A percentile compares a stretch with the other conserved stretches of the same genome.
Conservation (phyloP, 208 protist species). For the Trichomonas tenax region DNA sequence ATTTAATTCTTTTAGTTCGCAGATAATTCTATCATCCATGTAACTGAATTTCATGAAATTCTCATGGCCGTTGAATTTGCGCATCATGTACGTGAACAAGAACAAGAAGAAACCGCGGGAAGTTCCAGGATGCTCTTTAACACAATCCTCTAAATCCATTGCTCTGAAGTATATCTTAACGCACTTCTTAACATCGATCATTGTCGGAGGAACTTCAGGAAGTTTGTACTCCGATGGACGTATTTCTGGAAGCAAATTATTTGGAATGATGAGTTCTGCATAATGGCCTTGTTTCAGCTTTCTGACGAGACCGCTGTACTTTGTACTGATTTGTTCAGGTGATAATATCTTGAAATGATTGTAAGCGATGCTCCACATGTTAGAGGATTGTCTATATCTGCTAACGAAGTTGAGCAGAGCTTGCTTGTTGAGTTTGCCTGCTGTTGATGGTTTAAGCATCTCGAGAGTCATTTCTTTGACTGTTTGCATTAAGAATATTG, state of each 20-base stretch:
- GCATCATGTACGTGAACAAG: background rate
- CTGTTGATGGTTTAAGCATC: too few species aligned
- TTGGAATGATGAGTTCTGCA: background rate
- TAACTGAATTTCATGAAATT: background rate
- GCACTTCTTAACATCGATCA: background rate
- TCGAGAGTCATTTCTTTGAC: too few species aligned
- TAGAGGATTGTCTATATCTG: background rate
- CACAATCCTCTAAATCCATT: background rate
- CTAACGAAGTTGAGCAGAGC: background rate
- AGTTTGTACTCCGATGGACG: background rate
- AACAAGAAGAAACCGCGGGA: background rate
- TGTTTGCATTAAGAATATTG: background rate
- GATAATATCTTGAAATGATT: background rate
- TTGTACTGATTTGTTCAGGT: background rate
- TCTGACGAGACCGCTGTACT: too few species aligned
- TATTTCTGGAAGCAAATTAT: background rate
- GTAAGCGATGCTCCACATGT: background rate
- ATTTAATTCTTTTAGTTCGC: background rate
- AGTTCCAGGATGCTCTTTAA: background rate
- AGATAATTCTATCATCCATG: background rate
- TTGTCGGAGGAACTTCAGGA: background rate
- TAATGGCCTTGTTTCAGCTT: too few species aligned
- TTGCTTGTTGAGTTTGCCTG: background rate
- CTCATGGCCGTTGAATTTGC: background rate
- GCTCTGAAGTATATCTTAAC: background rate